These are phyloP conservation scores for Saccharomycopsis oosterbeekiorum DNA, from an alignment of 805 yeast genomes.

Conservation along the genomic window DNA sequence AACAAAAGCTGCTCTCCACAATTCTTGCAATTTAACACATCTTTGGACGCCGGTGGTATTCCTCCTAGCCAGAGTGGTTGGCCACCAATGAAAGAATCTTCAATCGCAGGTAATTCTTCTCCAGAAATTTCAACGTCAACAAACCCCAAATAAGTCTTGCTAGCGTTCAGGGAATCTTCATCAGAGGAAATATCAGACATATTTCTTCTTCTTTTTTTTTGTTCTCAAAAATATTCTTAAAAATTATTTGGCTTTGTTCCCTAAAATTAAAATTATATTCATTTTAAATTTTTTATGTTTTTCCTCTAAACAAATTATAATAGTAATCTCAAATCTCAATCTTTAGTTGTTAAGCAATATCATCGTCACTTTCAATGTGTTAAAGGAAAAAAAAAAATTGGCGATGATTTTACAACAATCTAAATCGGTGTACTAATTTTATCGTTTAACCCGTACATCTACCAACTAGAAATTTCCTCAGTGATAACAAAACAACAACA, in stretches of 20 bases:
- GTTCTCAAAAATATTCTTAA: too few relatives aligned
- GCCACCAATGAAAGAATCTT: slow-evolving; percentile 81
- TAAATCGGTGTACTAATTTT: neutral
- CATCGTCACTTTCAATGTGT: too few relatives aligned
- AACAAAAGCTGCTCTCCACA: slow-evolving; percentile 59
- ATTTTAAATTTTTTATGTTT: too few relatives aligned
- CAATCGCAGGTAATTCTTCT: slow-evolving; percentile 36
- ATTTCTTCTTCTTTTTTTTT: neutral
- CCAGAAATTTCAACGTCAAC: slow-evolving; percentile 50
- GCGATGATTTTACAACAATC: neutral
- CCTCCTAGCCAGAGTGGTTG: slow-evolving; percentile 60
- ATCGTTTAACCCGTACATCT: neutral
- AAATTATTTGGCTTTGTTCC: too few relatives aligned
- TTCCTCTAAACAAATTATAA: too few relatives aligned
- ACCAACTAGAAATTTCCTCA: neutral
- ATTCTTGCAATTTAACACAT: slow-evolving; percentile 48
- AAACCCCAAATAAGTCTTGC: slow-evolving; percentile 48
- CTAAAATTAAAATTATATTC: too few relatives aligned
- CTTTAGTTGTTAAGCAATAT: too few relatives aligned
- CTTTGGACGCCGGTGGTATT: slow-evolving; percentile 38
- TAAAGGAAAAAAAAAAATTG: neutral
- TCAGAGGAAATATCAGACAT: slow-evolving; percentile 9
- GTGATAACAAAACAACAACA: neutral
- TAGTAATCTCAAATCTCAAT: too few relatives aligned
- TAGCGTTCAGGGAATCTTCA: slow-evolving; percentile 6